Conservation (phyloP, 371 early-diverging fungal species). For the Apophysomyces sp. region DNA sequence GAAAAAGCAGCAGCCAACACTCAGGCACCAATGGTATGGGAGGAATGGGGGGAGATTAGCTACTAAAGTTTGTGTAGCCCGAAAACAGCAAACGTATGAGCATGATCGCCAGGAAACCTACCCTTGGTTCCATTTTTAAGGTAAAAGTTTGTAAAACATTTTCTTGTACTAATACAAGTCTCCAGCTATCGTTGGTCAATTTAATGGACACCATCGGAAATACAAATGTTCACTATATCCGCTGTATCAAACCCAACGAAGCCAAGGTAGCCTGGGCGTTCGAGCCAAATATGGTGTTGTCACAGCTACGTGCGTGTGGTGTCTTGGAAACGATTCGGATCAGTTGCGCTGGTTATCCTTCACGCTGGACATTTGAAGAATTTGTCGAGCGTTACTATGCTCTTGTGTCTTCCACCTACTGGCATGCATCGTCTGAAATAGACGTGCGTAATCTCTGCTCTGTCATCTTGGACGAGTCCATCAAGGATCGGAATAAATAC, state of each 20-base stretch:
- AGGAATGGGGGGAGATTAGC: background rate
- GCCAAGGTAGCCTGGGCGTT: constrained; percentile 88
- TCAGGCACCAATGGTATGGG: constrained; percentile 28
- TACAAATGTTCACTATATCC: constrained; percentile 96
- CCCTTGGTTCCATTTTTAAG: constrained; percentile 85
- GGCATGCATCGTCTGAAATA: constrained; percentile 41
- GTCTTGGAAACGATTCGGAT: constrained; percentile 99
- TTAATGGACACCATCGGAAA: constrained; percentile 92
- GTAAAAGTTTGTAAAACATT: constrained; percentile 6
- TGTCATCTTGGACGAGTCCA: constrained; percentile 63
- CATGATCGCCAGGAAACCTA: constrained; percentile 71
- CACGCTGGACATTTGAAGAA: constrained; percentile 90
- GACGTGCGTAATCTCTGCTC: constrained; percentile 54
- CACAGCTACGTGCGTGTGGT: constrained; percentile 99
- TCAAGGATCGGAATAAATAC: constrained; percentile 79
- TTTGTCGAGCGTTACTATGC: constrained; percentile 94
- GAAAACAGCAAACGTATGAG: constrained; percentile 56
- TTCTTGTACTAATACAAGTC: background rate
- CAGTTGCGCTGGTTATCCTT: constrained; percentile 98
- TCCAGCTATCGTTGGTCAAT: constrained; percentile 71
- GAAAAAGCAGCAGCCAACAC: constrained; percentile 43
- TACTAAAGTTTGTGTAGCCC: constrained; percentile 15
- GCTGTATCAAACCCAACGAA: constrained; percentile 98
- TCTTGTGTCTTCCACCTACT: constrained; percentile 71
- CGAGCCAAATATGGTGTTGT: constrained; percentile 90